These are phyloP conservation scores for Penicillium hesseltinei DNA, from an alignment of 2,329 filamentous ascomycete species.

Conservation along the genomic window DNA sequence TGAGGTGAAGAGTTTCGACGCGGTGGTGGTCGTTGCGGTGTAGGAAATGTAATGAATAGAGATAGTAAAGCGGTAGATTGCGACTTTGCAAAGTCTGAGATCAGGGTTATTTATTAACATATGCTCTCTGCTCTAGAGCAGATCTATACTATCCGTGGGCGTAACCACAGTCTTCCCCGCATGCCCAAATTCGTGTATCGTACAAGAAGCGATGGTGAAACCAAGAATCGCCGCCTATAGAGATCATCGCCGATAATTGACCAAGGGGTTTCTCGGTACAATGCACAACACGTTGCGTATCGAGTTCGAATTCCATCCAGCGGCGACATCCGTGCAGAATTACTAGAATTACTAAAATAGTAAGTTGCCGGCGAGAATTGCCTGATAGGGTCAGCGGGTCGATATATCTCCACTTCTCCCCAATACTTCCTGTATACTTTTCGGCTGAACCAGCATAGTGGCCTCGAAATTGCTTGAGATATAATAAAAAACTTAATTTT, in stretches of 20 bases:
- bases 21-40: neutral
- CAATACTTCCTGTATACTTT: neutral
- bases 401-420: neutral
- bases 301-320: neutral
- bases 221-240: too few relatives aligned
- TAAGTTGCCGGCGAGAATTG: neutral
- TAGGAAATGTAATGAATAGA: neutral
- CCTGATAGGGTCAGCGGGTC: neutral
- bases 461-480: neutral
- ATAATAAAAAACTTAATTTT: neutral
- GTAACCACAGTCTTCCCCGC: constrained; percentile 1
- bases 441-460: neutral
- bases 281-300: neutral
- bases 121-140: neutral
- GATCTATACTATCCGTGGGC: neutral
- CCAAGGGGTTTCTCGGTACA: neutral
- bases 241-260: neutral
- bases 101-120: neutral
- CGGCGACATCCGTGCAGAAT: neutral
- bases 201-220: neutral
- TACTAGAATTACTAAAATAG: neutral
- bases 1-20: neutral
- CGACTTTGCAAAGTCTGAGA: neutral
- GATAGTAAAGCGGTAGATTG: neutral
- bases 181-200: neutral